phyloP scores from a whole-genome alignment of 495 filamentous ascomycete species.

The Aspergillus panamensis region DNA sequence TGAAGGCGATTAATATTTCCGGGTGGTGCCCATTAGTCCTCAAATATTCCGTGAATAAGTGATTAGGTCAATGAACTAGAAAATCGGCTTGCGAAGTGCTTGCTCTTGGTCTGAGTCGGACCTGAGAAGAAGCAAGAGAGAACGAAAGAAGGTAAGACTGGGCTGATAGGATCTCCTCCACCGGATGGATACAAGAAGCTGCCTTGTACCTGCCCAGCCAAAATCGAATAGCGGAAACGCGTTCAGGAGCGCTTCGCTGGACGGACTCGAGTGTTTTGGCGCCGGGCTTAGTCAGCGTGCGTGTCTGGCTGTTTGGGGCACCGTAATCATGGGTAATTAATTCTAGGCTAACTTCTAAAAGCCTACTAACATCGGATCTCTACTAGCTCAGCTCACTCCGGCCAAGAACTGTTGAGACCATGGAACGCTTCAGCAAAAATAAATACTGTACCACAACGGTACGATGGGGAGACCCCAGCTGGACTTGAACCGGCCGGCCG shows the following conservation, averaged over 20 bases:
- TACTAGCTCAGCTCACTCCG: no score
- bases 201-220: not conserved
- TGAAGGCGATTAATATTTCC: not conserved
- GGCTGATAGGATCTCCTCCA: not conserved
- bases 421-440: not conserved
- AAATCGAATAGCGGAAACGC: not conserved
- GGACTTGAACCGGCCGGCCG: constrained; percentile 2
- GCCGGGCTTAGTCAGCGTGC: not conserved
- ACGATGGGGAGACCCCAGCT: not conserved
- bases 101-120: not conserved
- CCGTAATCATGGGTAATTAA: no score
- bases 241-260: not conserved
- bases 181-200: not conserved
- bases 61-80: no score
- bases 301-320: not conserved
- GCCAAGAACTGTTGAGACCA: not conserved
- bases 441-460: not conserved
- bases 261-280: not conserved
- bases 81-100: no score
- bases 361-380: no score
- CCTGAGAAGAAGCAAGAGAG: not conserved
- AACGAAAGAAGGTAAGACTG: not conserved
- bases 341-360: no score
- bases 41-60: no score
- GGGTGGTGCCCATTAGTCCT: no score